Evolutionary conservation across 768 basidiomycete species (phyloP).

Genomic region (Cystofilobasidium macerans): DNA sequence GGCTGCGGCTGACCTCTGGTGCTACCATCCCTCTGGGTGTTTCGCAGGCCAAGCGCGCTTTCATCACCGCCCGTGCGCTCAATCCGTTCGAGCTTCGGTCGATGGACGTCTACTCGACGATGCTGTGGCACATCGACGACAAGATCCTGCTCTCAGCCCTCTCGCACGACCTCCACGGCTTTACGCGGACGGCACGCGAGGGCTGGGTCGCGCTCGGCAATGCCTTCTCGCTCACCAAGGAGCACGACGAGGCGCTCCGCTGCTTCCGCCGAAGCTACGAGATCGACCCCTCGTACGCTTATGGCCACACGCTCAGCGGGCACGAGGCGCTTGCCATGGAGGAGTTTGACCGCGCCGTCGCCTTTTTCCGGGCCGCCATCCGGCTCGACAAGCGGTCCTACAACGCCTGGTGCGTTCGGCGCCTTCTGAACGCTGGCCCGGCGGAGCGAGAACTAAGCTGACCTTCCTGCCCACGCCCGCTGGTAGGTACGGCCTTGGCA

Average conservation of each 20-base stretch:
- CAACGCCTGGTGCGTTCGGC: conserved; percentile 86
- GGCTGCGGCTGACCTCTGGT: background rate
- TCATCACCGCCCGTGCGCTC: conserved; percentile 62
- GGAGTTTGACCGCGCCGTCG: conserved; percentile 80
- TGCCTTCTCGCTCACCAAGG: conserved; percentile 86
- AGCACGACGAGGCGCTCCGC: conserved; percentile 80
- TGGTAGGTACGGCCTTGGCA: conserved; percentile 94
- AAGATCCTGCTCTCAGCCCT: conserved; percentile 78
- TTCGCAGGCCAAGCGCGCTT: conserved; percentile 74
- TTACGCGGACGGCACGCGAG: conserved; percentile 68
- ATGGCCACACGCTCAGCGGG: conserved; percentile 90
- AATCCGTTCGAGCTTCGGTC: conserved; percentile 84
- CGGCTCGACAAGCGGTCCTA: conserved; percentile 87
- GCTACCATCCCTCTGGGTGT: background rate
- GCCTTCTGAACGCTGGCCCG: background rate
- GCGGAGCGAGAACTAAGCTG: background rate
- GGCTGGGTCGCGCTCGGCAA: conserved; percentile 97
- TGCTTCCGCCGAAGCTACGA: conserved; percentile 88
- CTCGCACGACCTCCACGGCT: conserved; percentile 79
- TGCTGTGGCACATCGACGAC: conserved; percentile 85
- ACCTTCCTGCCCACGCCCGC: background rate
- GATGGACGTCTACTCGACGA: conserved; percentile 93
- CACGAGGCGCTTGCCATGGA: conserved; percentile 89
- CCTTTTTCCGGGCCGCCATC: conserved; percentile 83
- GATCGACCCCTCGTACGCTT: conserved; percentile 79